Evolutionary conservation across 805 yeast genomes (phyloP), one percentile per base, ranked within the genome.

Genomic region (Blastobotrys peoriensis): DNA sequence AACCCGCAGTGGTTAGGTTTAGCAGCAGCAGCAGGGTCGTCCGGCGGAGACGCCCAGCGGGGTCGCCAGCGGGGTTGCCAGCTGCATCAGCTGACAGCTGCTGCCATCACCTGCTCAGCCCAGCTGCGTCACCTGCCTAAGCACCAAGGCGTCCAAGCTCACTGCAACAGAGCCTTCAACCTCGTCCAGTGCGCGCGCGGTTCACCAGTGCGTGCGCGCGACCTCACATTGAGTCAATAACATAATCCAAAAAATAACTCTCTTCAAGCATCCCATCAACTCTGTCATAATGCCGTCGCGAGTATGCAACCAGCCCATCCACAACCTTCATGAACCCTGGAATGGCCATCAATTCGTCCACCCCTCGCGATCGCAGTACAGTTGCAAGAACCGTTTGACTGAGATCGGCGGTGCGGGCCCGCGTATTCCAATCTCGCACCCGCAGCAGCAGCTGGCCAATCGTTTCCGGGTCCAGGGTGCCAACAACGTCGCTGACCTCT

Each of bases 341-440:
- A 33, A 85, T 73, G 54, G 77, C 78, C 51, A 75, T 71, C 39
- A 89, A 62, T 45, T 70, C 70, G 16, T 77, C 78, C 23, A 82
- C 68, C 17, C 73, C 67, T 53, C 78, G 77, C 38, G 69, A 70
- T 35, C 67, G 64, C 47, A 93, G 66, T 27, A 91, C 65, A 19
- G 85, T 81, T 51, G 76, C 72, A 42, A 91, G 71, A 35, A 88
- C 66, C 46, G 78, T 79, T 64, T 91, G 98, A 9, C 96, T 85
- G 45, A 86, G 75, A 41, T 75, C 78, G 58, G 86, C 86, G 30
- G 86, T 80, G 57, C 79, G 78, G 43, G 86, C 83, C 62, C 87
- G 91, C 37, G 94, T 82, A 62, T 93, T 93, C 99, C 99, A 93
- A 60, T 87, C 95, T 55, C 97, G 77, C 17, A 89, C 71, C 56